A percentile compares a stretch with the other conserved stretches of the same genome.
phyloP scores from a whole-genome alignment of 2,329 filamentous ascomycete species.

The Penicillium decumbens region DNA sequence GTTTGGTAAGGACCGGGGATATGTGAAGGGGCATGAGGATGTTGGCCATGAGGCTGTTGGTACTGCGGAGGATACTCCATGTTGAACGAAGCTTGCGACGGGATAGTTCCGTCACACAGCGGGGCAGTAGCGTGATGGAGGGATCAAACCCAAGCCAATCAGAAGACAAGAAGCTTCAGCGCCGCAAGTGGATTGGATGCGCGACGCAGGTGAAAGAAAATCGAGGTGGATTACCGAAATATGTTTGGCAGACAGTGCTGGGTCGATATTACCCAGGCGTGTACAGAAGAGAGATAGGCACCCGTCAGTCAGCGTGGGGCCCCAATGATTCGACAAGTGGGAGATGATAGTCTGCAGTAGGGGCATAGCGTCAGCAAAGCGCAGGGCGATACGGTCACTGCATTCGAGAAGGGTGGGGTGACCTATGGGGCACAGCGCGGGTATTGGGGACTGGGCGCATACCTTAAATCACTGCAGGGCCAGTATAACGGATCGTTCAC shows the following conservation, averaged over 20 bases:
- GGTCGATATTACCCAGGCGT: slow-evolving; percentile 23
- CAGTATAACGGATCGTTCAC: neutral
- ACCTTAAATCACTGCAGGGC: slow-evolving; percentile 26
- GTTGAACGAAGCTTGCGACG: slow-evolving; percentile 39
- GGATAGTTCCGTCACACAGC: slow-evolving; percentile 26
- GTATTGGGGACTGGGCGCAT: slow-evolving; percentile 23
- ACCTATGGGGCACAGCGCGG: slow-evolving; percentile 8
- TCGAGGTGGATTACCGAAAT: slow-evolving; percentile 22
- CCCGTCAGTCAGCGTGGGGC: slow-evolving; percentile 19
- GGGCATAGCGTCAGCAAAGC: slow-evolving; percentile 42
- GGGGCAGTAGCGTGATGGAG: slow-evolving; percentile 10
- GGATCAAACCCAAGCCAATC: slow-evolving; percentile 19
- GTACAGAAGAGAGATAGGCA: slow-evolving; percentile 25
- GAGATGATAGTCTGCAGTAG: slow-evolving; percentile 37
- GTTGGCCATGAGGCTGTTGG: slow-evolving; percentile 59
- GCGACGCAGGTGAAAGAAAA: slow-evolving; percentile 13
- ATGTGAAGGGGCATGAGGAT: slow-evolving; percentile 56
- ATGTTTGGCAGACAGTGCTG: slow-evolving; percentile 23
- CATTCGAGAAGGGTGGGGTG: slow-evolving; percentile 28
- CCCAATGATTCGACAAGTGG: slow-evolving; percentile 42
- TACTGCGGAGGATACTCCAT: slow-evolving; percentile 75
- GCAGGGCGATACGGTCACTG: slow-evolving; percentile 43
- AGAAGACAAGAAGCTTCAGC: slow-evolving; percentile 13
- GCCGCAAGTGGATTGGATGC: slow-evolving; percentile 16
- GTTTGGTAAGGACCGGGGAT: slow-evolving; percentile 60